Percentiles rank a stretch among this genome's conserved stretches.
phyloP scores from a whole-genome alignment of 345 rosid genomes.

The Dipteronia dyeriana region DNA sequence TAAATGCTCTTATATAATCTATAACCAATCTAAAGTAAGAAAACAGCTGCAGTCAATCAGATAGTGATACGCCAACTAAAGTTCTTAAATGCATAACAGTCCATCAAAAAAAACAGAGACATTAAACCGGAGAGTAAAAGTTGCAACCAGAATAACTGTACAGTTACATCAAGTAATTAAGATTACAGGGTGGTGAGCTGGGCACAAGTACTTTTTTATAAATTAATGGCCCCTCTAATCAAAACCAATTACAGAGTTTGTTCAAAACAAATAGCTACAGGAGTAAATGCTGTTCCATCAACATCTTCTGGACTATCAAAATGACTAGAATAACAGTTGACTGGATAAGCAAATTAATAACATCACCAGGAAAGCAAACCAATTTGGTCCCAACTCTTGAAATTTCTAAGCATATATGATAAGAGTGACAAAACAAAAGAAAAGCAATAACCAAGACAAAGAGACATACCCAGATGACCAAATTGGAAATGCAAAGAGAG shows the following conservation, averaged over 20 bases:
- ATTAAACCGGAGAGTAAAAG: conserved; percentile 11
- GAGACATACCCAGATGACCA: conserved; percentile 27
- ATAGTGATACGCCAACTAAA: conserved; percentile 17
- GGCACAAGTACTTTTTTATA: neutral
- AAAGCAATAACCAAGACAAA: neutral
- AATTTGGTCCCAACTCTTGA: neutral
- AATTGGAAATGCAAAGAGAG: conserved; percentile 18
- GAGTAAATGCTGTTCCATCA: conserved; percentile 1
- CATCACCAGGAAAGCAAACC: neutral
- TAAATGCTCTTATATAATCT: neutral
- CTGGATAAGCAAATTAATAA: conserved; percentile 5
- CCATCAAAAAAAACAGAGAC: neutral
- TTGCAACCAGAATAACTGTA: neutral
- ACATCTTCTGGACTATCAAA: neutral
- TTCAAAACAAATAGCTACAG: neutral
- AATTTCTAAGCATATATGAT: neutral
- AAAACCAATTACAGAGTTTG: conserved; percentile 9
- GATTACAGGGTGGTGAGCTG: conserved; percentile 12
- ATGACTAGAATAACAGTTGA: neutral
- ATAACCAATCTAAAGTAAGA: conserved; percentile 17
- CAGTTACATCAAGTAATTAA: conserved; percentile 26
- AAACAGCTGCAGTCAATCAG: conserved; percentile 10
- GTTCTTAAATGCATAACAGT: conserved; percentile 19
- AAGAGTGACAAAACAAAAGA: neutral
- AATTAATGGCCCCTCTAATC: conserved; percentile 15